Evolutionary conservation across 805 yeast genomes (phyloP).

Genomic region (Jamesozyma lodderae): DNA sequence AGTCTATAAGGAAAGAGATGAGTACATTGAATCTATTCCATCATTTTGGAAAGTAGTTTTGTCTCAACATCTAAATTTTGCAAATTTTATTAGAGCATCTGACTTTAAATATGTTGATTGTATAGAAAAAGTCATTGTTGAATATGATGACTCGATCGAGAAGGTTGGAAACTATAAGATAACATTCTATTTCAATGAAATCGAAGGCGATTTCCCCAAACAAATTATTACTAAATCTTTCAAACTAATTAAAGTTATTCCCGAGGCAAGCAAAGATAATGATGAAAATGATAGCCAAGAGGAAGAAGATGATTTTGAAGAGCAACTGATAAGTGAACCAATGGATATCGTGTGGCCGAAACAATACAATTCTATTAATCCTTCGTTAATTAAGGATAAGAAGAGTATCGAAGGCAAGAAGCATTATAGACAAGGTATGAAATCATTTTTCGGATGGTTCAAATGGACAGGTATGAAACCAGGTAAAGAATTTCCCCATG

Average conservation of each 20-base stretch:
- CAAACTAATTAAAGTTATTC: conserved; percentile 29
- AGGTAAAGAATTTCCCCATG: conserved; percentile 68
- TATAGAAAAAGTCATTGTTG: conserved; percentile 54
- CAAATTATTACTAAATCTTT: conserved; percentile 58
- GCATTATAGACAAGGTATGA: conserved; percentile 61
- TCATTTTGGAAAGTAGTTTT: conserved; percentile 83
- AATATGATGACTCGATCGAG: conserved; percentile 32
- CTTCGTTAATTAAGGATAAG: conserved; percentile 39
- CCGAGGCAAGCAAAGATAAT: conserved; percentile 7
- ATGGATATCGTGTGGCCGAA: conserved; percentile 63
- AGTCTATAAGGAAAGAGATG: conserved; percentile 50
- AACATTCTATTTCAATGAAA: conserved; percentile 46
- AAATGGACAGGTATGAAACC: conserved; percentile 74
- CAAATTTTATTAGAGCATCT: conserved; percentile 65
- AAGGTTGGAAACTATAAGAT: conserved; percentile 51
- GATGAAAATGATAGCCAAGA: conserved; percentile 27
- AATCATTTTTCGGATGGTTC: conserved; percentile 82
- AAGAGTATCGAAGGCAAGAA: conserved; percentile 46
- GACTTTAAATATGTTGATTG: conserved; percentile 70
- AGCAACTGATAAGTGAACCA: conserved; percentile 43
- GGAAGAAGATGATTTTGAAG: conserved; percentile 44
- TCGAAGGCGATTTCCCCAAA: conserved; percentile 40
- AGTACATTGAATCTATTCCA: conserved; percentile 45
- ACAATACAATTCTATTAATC: conserved; percentile 48
- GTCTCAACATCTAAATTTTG: conserved; percentile 76